A percentile compares a stretch with the other conserved stretches of the same genome.
Conservation (phyloP, 2,329 filamentous ascomycete genomes). For the Talaromyces sp. region DNA sequence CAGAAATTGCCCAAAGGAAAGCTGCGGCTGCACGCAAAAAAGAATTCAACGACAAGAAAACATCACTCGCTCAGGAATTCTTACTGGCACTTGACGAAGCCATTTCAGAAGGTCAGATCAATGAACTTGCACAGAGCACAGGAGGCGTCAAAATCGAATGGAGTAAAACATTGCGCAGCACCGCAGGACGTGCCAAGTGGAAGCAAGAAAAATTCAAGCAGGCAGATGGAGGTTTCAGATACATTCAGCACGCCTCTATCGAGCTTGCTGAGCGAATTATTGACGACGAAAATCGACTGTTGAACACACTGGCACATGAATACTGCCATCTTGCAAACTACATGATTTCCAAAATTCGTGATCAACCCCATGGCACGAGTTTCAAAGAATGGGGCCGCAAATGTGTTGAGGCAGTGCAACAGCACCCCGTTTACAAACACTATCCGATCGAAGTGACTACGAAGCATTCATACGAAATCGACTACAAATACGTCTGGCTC, state of each 20-base stretch:
- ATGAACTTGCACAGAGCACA: constrained; percentile 47
- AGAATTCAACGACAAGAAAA: constrained; percentile 54
- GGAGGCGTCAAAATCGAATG: constrained; percentile 60
- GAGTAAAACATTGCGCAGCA: constrained; percentile 61
- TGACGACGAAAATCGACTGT: constrained; percentile 68
- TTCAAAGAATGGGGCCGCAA: constrained; percentile 69
- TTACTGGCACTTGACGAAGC: constrained; percentile 54
- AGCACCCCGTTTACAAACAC: constrained; percentile 55
- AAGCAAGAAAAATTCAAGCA: constrained; percentile 55
- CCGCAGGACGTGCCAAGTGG: constrained; percentile 68
- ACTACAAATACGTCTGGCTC: constrained; percentile 87
- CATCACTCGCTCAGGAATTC: constrained; percentile 52
- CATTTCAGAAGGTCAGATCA: constrained; percentile 50
- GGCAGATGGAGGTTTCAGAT: constrained; percentile 8
- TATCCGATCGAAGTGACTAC: constrained; percentile 75
- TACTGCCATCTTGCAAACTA: constrained; percentile 94
- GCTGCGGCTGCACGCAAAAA: constrained; percentile 41
- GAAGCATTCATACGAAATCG: constrained; percentile 83
- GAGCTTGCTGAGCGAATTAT: constrained; percentile 89
- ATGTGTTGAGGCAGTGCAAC: constrained; percentile 36
- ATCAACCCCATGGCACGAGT: constrained; percentile 75
- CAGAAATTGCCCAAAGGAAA: constrained; percentile 36
- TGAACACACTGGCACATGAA: constrained; percentile 93
- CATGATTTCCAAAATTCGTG: constrained; percentile 73
- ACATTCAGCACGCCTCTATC: constrained; percentile 67